phyloP scores from a whole-genome alignment of 768 basidiomycete genomes.

The Leccinum subtestaceum region DNA sequence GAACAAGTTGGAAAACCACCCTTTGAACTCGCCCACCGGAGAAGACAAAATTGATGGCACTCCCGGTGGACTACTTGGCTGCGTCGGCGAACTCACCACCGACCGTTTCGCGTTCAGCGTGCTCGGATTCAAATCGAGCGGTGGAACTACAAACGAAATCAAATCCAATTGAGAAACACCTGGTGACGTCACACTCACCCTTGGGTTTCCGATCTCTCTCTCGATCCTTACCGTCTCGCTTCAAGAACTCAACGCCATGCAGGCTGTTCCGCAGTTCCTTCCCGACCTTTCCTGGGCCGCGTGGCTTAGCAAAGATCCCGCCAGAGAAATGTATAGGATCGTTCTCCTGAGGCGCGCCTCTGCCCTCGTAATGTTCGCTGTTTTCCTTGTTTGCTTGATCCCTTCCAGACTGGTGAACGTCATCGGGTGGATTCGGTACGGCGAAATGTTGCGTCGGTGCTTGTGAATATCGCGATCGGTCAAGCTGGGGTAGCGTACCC shows the following conservation, averaged over 20 bases:
- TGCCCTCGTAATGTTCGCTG: constrained; percentile 14
- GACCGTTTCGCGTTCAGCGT: constrained; percentile 45
- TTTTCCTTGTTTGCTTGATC: constrained; percentile 41
- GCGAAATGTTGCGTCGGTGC: constrained; percentile 8
- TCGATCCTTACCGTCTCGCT: constrained; percentile 40
- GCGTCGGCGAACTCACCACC: constrained; percentile 48
- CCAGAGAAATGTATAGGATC: constrained; percentile 24
- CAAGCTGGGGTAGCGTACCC: constrained; percentile 15
- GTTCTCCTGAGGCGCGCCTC: constrained; percentile 13
- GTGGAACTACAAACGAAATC: constrained; percentile 42
- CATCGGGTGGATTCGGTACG: constrained; percentile 14
- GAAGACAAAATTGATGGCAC: constrained; percentile 52
- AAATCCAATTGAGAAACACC: background rate
- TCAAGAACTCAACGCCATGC: constrained; percentile 28
- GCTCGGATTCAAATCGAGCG: constrained; percentile 48
- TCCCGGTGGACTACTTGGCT: constrained; percentile 37
- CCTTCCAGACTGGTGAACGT: constrained; percentile 8
- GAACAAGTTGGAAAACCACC: constrained; percentile 96
- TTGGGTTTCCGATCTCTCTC: constrained; percentile 50
- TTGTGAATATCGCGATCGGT: constrained; percentile 19
- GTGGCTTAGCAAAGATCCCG: constrained; percentile 34
- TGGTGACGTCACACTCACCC: constrained; percentile 41
- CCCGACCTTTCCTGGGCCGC: constrained; percentile 32
- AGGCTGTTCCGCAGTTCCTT: constrained; percentile 55
- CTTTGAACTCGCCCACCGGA: constrained; percentile 81